These are phyloP conservation scores for Nosema muscidifuracis DNA, from an alignment of 371 early-diverging fungal genomes.

Conservation along the genomic window DNA sequence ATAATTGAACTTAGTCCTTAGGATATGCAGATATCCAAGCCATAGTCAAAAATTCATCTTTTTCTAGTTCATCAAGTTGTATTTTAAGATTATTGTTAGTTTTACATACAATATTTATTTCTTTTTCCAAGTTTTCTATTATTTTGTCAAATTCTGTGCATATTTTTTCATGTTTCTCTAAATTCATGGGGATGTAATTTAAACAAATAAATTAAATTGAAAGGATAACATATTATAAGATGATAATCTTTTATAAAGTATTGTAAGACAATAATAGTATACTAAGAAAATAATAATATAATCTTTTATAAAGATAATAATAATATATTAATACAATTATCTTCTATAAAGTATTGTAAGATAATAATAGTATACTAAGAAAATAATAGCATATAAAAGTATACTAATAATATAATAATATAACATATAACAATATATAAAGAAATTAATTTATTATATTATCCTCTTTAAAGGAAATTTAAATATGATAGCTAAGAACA, in stretches of 20 bases:
- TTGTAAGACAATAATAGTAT: no score
- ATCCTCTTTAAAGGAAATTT: conserved; percentile 66
- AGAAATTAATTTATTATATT: conserved; percentile 21
- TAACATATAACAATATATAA: no score
- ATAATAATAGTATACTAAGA: no score
- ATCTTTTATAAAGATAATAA: no score
- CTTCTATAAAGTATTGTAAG: no score
- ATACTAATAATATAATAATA: no score
- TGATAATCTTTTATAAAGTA: no score
- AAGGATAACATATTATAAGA: no score
- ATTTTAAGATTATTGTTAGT: background rate
- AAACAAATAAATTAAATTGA: no score
- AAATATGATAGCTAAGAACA: conserved; percentile 76
- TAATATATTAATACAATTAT: no score
- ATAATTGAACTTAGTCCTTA: background rate
- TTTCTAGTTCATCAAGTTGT: background rate
- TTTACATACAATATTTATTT: conserved; percentile 1
- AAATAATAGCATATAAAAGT: no score
- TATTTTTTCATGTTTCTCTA: conserved; percentile 15
- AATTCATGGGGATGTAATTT: background rate
- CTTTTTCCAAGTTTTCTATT: background rate
- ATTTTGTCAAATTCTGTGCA: background rate
- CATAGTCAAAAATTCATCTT: conserved; percentile 1
- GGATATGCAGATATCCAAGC: conserved; percentile 18
- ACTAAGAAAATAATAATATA: no score